Evolutionary conservation across 164 flowering plant species (phyloP), one percentile per base, ranked within the genome.

Genomic region (Chimonanthus salicifolius): DNA sequence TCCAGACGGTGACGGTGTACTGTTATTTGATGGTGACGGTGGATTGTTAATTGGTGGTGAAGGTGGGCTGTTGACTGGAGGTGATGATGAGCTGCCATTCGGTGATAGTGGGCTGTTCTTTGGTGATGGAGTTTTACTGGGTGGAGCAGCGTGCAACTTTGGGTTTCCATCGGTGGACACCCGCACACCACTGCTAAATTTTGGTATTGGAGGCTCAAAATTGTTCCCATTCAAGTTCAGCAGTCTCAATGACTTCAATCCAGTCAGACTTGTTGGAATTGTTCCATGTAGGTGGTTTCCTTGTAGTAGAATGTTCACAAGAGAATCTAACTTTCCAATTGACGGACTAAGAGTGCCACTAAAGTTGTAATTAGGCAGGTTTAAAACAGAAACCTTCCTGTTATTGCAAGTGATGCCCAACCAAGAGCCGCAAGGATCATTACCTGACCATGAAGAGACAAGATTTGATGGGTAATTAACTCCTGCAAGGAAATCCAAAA

Each of bases 261-360:
- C 66, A 3, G 93, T 84, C 16, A 84, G 73, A 71, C 75, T 80
- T 3, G 18, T 47, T 20, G 98, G 97, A 21, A 93, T 69, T 13
- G 21, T 43, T 64, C 93, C 93, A 48, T 72, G 75, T 67, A 91
- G 69, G 70, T 80, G 74, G 81, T 91, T 93, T 44, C 76, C 83
- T 21, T 70, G 74, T 11, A 93, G 83, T 67, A 78, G 80, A 71
- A 93, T 79, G 47, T 81, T 81, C 46, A 67, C 33, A 15, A 91
- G 68, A 50, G 98, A 88, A 74, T 80, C 77, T 67, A 93, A 80
- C 58, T 82, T 83, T 3, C 78, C 90, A 70, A 92, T 48, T 33
- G 92, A 87, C 75, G 96, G 86, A 76, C 92, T 89, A 15, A 92
- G 81, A 48, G 86, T 87, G 63, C 98, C 96, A 78, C 71, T 92